Evolutionary conservation across 1,284 basidiomycete species (phyloP).

Genomic region (Xerocomus tenax): DNA sequence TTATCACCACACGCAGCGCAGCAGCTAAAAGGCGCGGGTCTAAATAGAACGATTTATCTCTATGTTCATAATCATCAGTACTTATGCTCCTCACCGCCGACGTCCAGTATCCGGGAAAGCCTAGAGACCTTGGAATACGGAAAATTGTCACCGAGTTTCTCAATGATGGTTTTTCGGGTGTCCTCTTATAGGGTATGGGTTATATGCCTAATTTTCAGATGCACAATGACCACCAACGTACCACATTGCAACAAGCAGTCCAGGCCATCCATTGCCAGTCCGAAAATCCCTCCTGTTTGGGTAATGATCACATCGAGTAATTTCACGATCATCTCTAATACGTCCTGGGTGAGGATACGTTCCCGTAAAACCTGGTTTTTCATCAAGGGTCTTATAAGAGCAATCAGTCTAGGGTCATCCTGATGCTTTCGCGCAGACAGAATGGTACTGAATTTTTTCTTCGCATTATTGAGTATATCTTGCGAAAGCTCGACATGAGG

Average conservation of each 20-base stretch:
- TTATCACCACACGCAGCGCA: constrained; percentile 17
- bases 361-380: constrained; percentile 11
- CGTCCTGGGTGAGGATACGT: constrained; percentile 1
- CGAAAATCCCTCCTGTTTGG: constrained; percentile 9
- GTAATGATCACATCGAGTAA: constrained; percentile 13
- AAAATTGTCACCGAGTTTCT: constrained; percentile 6
- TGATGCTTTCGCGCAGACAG: constrained; percentile 9
- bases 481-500: not conserved
- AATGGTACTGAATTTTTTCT: constrained; percentile 10
- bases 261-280: constrained; percentile 21
- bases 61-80: not conserved
- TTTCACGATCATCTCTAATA: constrained; percentile 10
- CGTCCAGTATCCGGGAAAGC: constrained; percentile 14
- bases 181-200: constrained; percentile 6
- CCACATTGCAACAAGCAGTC: constrained; percentile 19
- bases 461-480: constrained; percentile 4
- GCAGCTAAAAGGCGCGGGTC: constrained; percentile 10
- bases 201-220: not conserved
- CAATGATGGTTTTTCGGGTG: constrained; percentile 3
- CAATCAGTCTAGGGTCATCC: constrained; percentile 18
- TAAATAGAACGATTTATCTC: not conserved
- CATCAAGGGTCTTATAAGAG: constrained; percentile 19
- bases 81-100: constrained; percentile 7
- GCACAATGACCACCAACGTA: constrained; percentile 3
- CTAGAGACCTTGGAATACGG: not conserved